phyloP scores from a whole-genome alignment of 2,329 filamentous ascomycete species.

The Stemphylium beticola region DNA sequence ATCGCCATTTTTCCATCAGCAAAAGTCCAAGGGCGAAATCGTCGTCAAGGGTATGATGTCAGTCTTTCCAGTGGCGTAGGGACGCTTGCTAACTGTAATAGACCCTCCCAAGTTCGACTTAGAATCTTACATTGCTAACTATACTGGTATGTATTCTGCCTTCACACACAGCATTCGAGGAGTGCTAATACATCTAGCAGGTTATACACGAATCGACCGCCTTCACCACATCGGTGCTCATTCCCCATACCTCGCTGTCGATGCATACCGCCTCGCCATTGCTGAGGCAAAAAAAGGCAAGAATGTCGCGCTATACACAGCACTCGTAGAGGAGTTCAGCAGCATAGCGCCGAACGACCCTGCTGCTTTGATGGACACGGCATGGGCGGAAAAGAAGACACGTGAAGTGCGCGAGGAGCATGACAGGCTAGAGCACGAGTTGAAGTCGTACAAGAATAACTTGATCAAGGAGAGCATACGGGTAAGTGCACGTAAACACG shows the following conservation, averaged over 20 bases:
- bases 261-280: constrained; percentile 81
- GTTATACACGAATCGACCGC: constrained; percentile 79
- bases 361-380: constrained; percentile 69
- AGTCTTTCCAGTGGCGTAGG: not conserved
- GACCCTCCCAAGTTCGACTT: constrained; percentile 88
- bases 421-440: constrained; percentile 77
- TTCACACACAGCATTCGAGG: not conserved
- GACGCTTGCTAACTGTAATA: constrained; percentile 47
- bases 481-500: constrained; percentile 56
- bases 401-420: constrained; percentile 73
- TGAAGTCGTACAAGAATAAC: constrained; percentile 95
- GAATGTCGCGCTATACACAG: constrained; percentile 74
- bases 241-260: constrained; percentile 76
- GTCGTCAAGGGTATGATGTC: constrained; percentile 42
- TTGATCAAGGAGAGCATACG: constrained; percentile 96
- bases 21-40: constrained; percentile 31
- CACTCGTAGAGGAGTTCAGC: constrained; percentile 70
- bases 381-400: constrained; percentile 76
- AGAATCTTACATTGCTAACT: constrained; percentile 89
- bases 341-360: constrained; percentile 69
- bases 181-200: constrained; percentile 52
- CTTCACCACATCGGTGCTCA: constrained; percentile 80
- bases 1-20: constrained; percentile 44
- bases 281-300: constrained; percentile 76
- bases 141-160: constrained; percentile 66